Percentiles rank a stretch among this genome's conserved stretches.
phyloP scores from a whole-genome alignment of 371 early-diverging fungal genomes.

The Lichtheimia corymbifera region DNA sequence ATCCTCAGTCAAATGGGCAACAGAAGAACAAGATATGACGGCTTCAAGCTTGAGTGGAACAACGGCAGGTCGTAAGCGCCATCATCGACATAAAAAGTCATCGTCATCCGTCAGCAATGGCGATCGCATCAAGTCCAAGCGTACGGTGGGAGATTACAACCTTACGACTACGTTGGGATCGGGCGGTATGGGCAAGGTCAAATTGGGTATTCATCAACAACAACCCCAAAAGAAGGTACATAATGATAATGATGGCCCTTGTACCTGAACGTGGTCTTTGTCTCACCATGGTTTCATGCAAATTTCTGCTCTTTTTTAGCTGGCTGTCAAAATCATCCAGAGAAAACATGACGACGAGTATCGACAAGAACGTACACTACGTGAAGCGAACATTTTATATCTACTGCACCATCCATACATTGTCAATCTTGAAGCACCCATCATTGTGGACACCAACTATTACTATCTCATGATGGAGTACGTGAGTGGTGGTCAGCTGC shows the following conservation, averaged over 20 bases:
- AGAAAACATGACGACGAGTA: slow-evolving; percentile 58
- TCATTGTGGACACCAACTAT: slow-evolving; percentile 73
- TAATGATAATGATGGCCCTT: no score
- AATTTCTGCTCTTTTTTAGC: slow-evolving; percentile 30
- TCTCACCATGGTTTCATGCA: background rate
- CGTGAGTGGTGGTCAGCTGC: slow-evolving; percentile 84
- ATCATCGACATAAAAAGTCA: no score
- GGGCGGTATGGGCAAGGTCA: slow-evolving; percentile 95
- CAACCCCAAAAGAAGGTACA: slow-evolving; percentile 76
- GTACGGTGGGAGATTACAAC: slow-evolving; percentile 71
- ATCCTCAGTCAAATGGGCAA: no score
- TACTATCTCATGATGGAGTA: slow-evolving; percentile 92
- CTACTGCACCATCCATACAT: slow-evolving; percentile 90
- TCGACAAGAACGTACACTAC: slow-evolving; percentile 85
- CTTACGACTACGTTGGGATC: slow-evolving; percentile 88
- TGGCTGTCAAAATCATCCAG: slow-evolving; percentile 81
- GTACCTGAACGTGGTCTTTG: no score
- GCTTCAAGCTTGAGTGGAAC: no score
- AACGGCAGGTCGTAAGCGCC: no score
- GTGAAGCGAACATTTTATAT: slow-evolving; percentile 87
- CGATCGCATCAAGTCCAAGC: slow-evolving; percentile 7
- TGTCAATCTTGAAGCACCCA: slow-evolving; percentile 79
- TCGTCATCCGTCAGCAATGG: background rate
- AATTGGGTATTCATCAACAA: slow-evolving; percentile 75
- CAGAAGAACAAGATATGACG: no score